These are phyloP conservation scores for Grosmannia huntii DNA, from an alignment of 2,329 filamentous ascomycete species.

Conservation along the genomic window DNA sequence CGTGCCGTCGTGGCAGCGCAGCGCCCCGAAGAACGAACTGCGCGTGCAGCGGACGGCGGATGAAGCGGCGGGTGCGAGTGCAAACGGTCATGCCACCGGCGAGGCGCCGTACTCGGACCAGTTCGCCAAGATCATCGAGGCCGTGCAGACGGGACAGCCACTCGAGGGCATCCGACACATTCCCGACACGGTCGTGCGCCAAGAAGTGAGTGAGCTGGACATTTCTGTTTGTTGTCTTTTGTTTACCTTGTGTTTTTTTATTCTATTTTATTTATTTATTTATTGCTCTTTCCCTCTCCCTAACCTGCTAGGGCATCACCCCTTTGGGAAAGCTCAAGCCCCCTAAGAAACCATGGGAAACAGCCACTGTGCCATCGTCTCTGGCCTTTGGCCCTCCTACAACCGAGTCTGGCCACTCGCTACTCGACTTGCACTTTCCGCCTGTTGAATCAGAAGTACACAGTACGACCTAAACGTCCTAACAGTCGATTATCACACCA, in stretches of 20 bases:
- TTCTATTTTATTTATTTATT: too few species aligned
- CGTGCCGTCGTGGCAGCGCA: slow-evolving; percentile 29
- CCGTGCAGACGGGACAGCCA: slow-evolving; percentile 69
- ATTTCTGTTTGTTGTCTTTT: neutral
- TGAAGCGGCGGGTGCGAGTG: neutral
- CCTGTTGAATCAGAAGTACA: neutral
- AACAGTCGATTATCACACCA: slow-evolving; percentile 7
- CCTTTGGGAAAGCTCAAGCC: slow-evolving; percentile 34
- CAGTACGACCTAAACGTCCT: too few species aligned
- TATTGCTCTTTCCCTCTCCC: neutral
- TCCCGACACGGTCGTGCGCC: slow-evolving; percentile 62
- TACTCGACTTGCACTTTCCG: slow-evolving; percentile 21
- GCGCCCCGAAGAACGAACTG: slow-evolving; percentile 34
- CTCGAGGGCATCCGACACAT: slow-evolving; percentile 84
- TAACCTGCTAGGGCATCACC: slow-evolving; percentile 26
- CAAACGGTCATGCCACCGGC: slow-evolving; percentile 12
- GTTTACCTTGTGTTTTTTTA: neutral
- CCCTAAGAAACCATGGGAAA: slow-evolving; percentile 68
- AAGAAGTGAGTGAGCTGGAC: slow-evolving; percentile 39
- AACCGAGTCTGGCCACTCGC: neutral
- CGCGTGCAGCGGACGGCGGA: slow-evolving; percentile 26
- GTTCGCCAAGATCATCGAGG: slow-evolving; percentile 75
- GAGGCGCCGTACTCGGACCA: slow-evolving; percentile 63
- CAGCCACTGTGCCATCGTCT: slow-evolving; percentile 19
- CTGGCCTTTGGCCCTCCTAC: neutral